phyloP scores from a whole-genome alignment of 2,329 filamentous ascomycete species.

The Venturiaceae sp. region DNA sequence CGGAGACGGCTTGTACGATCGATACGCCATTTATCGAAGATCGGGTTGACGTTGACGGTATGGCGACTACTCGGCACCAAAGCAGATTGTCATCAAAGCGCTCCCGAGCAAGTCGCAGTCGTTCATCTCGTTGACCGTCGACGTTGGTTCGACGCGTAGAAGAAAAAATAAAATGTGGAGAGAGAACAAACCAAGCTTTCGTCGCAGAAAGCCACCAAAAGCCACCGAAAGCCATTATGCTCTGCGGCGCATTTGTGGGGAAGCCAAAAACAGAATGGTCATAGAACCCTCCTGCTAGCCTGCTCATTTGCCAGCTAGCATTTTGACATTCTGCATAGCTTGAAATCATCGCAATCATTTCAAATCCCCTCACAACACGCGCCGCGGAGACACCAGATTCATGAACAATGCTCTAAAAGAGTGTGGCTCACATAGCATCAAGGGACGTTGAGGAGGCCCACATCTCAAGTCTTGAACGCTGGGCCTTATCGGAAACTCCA shows the following conservation, averaged over 20 bases:
- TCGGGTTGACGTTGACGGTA: background rate
- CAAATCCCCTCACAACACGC: background rate
- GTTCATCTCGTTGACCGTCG: background rate
- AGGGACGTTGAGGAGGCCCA: too few relatives aligned
- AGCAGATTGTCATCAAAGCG: too few relatives aligned
- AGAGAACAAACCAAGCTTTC: background rate
- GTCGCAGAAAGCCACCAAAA: background rate
- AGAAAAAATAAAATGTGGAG: background rate
- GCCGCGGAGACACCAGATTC: background rate
- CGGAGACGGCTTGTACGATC: background rate
- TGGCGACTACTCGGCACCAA: background rate
- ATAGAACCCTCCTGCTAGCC: too few relatives aligned
- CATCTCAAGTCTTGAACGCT: too few relatives aligned
- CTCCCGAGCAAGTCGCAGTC: background rate
- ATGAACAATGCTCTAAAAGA: background rate
- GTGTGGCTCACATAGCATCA: too few relatives aligned
- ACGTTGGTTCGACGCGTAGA: background rate
- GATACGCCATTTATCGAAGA: background rate
- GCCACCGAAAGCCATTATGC: background rate
- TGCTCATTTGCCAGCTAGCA: too few relatives aligned
- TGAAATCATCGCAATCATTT: background rate
- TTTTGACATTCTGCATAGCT: too few relatives aligned
- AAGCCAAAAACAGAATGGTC: too few relatives aligned
- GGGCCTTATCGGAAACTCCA: too few relatives aligned
- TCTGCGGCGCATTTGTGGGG: background rate